Evolutionary conservation across 306 rosid species (phyloP).

Genomic region (Citrullus colocynthis): DNA sequence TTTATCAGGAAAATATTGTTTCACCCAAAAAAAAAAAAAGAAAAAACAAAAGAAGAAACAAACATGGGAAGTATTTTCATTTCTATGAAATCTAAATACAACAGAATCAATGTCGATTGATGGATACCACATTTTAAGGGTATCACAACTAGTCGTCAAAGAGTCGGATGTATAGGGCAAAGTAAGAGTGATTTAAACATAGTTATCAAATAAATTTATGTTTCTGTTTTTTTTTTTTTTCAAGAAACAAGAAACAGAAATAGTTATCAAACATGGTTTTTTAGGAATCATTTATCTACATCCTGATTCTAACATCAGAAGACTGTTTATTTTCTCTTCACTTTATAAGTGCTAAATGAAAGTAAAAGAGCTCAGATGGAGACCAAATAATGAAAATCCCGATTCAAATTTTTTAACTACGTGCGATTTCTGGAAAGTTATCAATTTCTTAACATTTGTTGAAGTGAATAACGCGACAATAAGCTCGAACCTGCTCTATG

Average conservation of each 20-base stretch:
- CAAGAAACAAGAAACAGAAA: too few relatives aligned
- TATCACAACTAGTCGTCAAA: not conserved
- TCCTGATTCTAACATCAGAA: not conserved
- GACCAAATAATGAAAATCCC: not conserved
- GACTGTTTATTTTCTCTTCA: not conserved
- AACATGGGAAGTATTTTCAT: not conserved
- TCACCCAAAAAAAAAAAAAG: not conserved
- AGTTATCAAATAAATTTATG: too few relatives aligned
- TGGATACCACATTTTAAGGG: not conserved
- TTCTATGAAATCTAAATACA: not conserved
- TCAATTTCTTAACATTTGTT: not conserved
- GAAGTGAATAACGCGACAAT: not conserved
- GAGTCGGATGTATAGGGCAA: not conserved
- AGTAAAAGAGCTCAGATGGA: not conserved
- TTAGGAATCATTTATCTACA: not conserved
- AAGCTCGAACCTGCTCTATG: slow-evolving; percentile 66
- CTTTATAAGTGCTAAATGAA: not conserved
- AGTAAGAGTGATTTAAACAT: not conserved
- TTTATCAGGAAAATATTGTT: not conserved
- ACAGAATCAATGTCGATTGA: not conserved
- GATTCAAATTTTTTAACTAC: not conserved
- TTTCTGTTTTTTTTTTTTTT: too few relatives aligned
- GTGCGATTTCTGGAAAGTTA: not conserved
- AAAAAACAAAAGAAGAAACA: too few relatives aligned
- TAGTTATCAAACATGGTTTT: too few relatives aligned